Evolutionary conservation across 1,139 yeast species (phyloP).

Genomic region (Kodamaea suecica): DNA sequence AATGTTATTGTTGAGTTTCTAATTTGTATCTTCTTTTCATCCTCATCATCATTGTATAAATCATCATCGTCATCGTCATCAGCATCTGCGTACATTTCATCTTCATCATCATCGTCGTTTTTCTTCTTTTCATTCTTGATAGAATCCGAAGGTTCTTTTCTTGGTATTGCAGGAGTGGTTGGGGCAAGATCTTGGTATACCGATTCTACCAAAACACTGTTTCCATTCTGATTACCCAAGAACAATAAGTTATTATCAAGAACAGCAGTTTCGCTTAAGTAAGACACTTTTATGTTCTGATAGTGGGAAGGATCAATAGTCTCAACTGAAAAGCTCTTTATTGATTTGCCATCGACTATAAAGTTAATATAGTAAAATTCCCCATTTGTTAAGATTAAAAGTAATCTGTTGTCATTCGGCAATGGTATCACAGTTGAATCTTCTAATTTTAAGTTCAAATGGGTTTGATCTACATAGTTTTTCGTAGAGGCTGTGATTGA

Average conservation of each 20-base stretch:
- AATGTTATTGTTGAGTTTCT: constrained; percentile 36
- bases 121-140: constrained; percentile 3
- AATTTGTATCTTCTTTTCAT: constrained; percentile 19
- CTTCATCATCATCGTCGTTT: constrained; percentile 12
- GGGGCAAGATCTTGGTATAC: constrained; percentile 20
- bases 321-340: constrained; percentile 36
- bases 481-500: constrained; percentile 49
- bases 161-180: constrained; percentile 1
- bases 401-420: constrained; percentile 47
- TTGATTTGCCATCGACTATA: constrained; percentile 47
- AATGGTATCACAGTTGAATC: constrained; percentile 49
- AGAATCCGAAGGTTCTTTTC: constrained; percentile 1
- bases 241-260: constrained; percentile 38
- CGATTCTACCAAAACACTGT: constrained; percentile 35
- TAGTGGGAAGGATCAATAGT: constrained; percentile 22
- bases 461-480: constrained; percentile 50
- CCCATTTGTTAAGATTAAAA: constrained; percentile 55
- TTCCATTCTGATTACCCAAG: constrained; percentile 34
- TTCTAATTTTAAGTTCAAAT: constrained; percentile 56
- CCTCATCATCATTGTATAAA: constrained; percentile 19
- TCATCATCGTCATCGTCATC: constrained; percentile 31
- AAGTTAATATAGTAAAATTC: constrained; percentile 50
- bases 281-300: constrained; percentile 22
- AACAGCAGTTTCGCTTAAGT: constrained; percentile 33
- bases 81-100: constrained; percentile 7